Conservation (phyloP, 208 protist species). For the Acanthamoeba lenticulata region DNA sequence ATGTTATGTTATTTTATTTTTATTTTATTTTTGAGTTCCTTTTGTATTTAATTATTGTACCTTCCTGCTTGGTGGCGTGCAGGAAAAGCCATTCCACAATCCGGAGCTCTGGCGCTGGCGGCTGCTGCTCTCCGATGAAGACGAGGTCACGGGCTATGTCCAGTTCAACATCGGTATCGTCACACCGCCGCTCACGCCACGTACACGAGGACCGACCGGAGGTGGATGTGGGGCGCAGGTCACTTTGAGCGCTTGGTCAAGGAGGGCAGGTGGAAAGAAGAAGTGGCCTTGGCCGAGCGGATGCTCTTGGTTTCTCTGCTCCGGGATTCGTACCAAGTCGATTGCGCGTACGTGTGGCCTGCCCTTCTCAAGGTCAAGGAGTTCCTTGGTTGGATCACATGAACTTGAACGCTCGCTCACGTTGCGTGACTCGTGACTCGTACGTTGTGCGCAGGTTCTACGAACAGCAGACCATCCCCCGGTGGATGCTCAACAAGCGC, state of each 20-base stretch:
- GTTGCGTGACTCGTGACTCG: no score
- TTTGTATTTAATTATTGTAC: background rate
- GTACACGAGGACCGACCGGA: background rate
- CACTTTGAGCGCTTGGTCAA: constrained; percentile 41
- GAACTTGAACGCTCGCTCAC: no score
- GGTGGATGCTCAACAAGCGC: constrained; percentile 20
- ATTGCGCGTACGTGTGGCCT: no score
- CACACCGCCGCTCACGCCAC: no score
- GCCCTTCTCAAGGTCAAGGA: no score
- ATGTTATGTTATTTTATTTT: no score
- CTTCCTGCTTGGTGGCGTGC: background rate
- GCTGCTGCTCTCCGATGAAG: background rate
- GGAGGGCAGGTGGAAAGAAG: background rate
- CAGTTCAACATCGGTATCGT: constrained; percentile 47
- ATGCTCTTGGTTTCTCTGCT: no score
- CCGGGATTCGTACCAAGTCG: no score
- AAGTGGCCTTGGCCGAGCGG: no score
- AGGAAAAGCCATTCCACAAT: background rate
- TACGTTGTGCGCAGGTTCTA: no score
- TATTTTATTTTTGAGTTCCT: no score
- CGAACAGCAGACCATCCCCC: constrained; percentile 30
- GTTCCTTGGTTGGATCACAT: background rate
- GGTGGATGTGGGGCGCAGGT: background rate
- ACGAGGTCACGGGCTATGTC: constrained; percentile 31
- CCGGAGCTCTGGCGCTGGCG: constrained; percentile 16